Evolutionary conservation across 2,329 filamentous ascomycete genomes (phyloP).

Genomic region (Leptographium wingfieldii): DNA sequence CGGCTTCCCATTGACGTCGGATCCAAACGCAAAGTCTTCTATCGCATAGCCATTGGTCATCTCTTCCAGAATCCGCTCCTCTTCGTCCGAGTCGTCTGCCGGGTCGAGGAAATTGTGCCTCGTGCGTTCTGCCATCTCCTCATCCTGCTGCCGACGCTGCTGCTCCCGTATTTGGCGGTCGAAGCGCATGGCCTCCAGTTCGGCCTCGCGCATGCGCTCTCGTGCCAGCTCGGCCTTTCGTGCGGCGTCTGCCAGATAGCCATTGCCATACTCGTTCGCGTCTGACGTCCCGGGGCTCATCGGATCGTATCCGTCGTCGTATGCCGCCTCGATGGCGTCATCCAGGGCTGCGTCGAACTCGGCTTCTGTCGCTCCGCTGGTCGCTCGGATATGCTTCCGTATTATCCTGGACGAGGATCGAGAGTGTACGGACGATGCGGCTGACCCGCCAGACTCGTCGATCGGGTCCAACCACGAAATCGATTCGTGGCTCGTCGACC

Average conservation of each 20-base stretch:
- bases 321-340: conserved; percentile 90
- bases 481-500: conserved; percentile 62
- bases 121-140: conserved; percentile 12
- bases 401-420: conserved; percentile 58
- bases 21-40: conserved; percentile 69
- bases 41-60: conserved; percentile 75
- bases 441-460: conserved; percentile 76
- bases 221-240: conserved; percentile 63
- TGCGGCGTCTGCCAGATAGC: conserved; percentile 40
- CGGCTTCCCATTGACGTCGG: conserved; percentile 30
- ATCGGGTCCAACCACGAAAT: conserved; percentile 93
- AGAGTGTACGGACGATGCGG: conserved; percentile 68
- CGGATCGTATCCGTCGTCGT: conserved; percentile 81
- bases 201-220: conserved; percentile 60
- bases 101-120: conserved; percentile 40
- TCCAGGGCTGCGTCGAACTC: conserved; percentile 92
- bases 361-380: conserved; percentile 65
- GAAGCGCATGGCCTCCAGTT: conserved; percentile 53
- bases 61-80: conserved; percentile 72
- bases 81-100: conserved; percentile 54
- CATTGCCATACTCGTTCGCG: conserved; percentile 16
- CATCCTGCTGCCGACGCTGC: conserved; percentile 29
- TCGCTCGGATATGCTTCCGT: conserved; percentile 54
- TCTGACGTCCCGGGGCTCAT: conserved; percentile 31
- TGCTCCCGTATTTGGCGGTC: conserved; percentile 42